These are phyloP conservation scores for Petunia axillaris DNA, from an alignment of 257 asterid species.

Conservation along the genomic window DNA sequence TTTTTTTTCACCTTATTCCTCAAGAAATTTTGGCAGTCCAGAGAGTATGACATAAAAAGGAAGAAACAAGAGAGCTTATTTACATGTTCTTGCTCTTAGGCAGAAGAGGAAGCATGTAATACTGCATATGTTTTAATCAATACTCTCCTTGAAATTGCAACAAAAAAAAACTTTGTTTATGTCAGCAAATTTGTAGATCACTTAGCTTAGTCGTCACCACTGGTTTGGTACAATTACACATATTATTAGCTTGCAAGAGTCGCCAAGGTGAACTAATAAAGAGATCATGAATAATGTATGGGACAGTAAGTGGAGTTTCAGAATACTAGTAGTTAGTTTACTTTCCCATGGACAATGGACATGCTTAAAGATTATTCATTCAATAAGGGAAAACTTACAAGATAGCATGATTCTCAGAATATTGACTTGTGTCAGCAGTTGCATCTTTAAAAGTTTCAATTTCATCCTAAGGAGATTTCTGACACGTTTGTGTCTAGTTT, in stretches of 20 bases:
- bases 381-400: background rate
- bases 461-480: no score
- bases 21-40: background rate
- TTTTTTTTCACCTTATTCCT: background rate
- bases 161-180: background rate
- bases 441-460: background rate
- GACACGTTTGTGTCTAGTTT: no score
- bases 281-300: constrained; percentile 15
- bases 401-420: background rate
- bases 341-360: background rate
- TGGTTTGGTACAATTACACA: constrained; percentile 21
- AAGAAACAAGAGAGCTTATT: background rate
- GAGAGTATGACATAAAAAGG: background rate
- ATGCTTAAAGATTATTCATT: background rate
- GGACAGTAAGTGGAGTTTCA: background rate
- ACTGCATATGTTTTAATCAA: background rate
- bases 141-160: constrained; percentile 19
- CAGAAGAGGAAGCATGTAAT: background rate
- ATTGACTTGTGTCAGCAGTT: background rate
- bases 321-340: background rate
- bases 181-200: background rate
- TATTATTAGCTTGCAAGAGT: constrained; percentile 30
- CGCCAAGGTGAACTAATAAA: constrained; percentile 1
- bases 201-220: constrained; percentile 25
- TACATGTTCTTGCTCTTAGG: constrained; percentile 19